Percentiles rank a stretch among this genome's conserved stretches.
Conservation (phyloP, 2,329 filamentous ascomycete genomes). For the Penicillium sp. region DNA sequence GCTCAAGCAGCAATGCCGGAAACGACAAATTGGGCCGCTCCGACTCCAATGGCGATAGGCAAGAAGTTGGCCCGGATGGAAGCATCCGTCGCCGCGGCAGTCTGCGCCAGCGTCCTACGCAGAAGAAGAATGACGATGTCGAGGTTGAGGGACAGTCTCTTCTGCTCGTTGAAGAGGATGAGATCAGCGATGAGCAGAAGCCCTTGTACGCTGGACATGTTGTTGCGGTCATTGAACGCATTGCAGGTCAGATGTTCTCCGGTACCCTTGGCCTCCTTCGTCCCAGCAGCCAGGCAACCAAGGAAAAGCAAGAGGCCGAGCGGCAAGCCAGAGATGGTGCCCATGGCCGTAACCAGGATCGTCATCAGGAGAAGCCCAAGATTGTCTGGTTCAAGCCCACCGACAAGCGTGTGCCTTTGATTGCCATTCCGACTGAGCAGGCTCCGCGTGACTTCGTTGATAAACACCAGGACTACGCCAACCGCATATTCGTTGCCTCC, state of each 20-base stretch:
- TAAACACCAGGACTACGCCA: conserved; percentile 95
- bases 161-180: conserved; percentile 93
- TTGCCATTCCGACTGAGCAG: conserved; percentile 97
- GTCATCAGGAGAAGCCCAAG: conserved; percentile 94
- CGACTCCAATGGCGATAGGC: conserved; percentile 61
- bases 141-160: conserved; percentile 97
- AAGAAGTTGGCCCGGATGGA: conserved; percentile 62
- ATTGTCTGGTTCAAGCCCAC: conserved; percentile 99
- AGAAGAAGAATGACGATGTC: conserved; percentile 99
- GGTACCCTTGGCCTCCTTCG: conserved; percentile 89
- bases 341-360: conserved; percentile 68
- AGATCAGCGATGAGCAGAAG: conserved; percentile 98
- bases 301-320: conserved; percentile 98
- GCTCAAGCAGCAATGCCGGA: conserved; percentile 68
- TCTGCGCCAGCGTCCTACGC: conserved; percentile 90
- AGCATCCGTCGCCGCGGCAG: conserved; percentile 89
- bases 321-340: conserved; percentile 81
- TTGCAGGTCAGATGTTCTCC: conserved; percentile 98
- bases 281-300: conserved; percentile 95
- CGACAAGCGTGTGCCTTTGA: conserved; percentile 95
- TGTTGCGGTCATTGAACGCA: conserved; percentile 93
- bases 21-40: conserved; percentile 56
- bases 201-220: conserved; percentile 95
- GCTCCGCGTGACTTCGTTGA: conserved; percentile 96
- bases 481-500: conserved; percentile 96